Conservation (phyloP, 208 protist genomes). For the Trypanosoma platydactyli region DNA sequence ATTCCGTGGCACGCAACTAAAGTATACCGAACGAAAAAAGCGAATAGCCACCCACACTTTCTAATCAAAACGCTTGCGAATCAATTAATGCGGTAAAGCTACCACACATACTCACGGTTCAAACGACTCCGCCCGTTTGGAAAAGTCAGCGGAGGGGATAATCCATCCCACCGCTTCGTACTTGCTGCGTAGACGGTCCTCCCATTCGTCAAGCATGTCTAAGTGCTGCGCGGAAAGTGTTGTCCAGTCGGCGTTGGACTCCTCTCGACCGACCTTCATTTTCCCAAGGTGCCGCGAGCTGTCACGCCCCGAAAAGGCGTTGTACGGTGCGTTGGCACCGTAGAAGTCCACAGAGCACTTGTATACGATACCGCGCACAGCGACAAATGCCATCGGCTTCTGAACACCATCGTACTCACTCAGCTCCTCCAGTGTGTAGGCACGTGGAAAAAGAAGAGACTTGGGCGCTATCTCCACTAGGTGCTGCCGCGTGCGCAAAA, state of each 20-base stretch:
- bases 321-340: slow-evolving; percentile 74
- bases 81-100: background rate
- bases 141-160: slow-evolving; percentile 50
- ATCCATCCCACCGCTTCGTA: slow-evolving; percentile 84
- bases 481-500: slow-evolving; percentile 38
- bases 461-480: slow-evolving; percentile 45
- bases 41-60: background rate
- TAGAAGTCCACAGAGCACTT: slow-evolving; percentile 78
- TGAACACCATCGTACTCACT: slow-evolving; percentile 68
- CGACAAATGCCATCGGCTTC: slow-evolving; percentile 71
- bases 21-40: slow-evolving; percentile 4
- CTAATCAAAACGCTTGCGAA: background rate
- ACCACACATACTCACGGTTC: slow-evolving; percentile 27
- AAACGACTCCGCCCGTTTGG: slow-evolving; percentile 47
- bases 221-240: slow-evolving; percentile 61
- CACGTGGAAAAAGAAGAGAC: slow-evolving; percentile 62
- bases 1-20: background rate
- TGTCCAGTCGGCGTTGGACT: slow-evolving; percentile 86
- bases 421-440: slow-evolving; percentile 80
- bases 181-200: slow-evolving; percentile 79
- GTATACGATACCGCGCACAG: slow-evolving; percentile 87
- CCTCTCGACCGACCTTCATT: slow-evolving; percentile 70
- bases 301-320: slow-evolving; percentile 84
- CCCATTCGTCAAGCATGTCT: slow-evolving; percentile 84
- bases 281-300: slow-evolving; percentile 86